Conservation (phyloP, 805 yeast species). For the Scheffersomyces lignosus region DNA sequence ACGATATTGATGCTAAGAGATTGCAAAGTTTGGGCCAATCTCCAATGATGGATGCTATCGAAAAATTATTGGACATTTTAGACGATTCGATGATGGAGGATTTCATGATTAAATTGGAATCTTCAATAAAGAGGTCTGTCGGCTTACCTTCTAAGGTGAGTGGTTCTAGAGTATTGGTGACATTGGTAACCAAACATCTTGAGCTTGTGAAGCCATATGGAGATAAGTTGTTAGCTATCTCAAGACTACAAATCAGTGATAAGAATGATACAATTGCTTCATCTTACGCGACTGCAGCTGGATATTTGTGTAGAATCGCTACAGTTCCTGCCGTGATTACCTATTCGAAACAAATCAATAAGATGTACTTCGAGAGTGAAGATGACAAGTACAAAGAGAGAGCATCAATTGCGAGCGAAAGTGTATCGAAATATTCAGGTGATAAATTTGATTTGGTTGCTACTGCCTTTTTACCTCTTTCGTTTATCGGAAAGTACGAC, state of each 20-base stretch:
- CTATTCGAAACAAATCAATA: constrained; percentile 51
- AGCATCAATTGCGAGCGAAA: constrained; percentile 62
- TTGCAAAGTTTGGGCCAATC: constrained; percentile 72
- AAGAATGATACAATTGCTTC: constrained; percentile 70
- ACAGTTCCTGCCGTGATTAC: constrained; percentile 50
- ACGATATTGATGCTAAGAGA: constrained; percentile 76
- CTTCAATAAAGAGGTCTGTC: constrained; percentile 65
- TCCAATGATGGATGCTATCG: constrained; percentile 88
- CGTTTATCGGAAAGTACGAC: constrained; percentile 78
- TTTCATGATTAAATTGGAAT: constrained; percentile 49
- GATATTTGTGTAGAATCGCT: constrained; percentile 70
- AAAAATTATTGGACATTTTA: constrained; percentile 58
- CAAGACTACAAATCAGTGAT: constrained; percentile 62
- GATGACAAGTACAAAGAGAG: constrained; percentile 48
- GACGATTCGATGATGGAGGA: constrained; percentile 50
- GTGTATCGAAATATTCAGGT: constrained; percentile 66
- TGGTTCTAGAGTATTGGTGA: constrained; percentile 71
- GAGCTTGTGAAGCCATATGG: constrained; percentile 50
- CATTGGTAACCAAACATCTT: constrained; percentile 57
- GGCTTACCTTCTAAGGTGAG: constrained; percentile 92
- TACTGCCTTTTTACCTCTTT: constrained; percentile 69
- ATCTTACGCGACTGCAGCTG: constrained; percentile 79
- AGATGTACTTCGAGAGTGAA: constrained; percentile 56
- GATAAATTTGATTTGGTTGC: constrained; percentile 65
- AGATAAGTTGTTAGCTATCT: constrained; percentile 59